phyloP scores from a whole-genome alignment of 148 eudicot species.

The Rhododendron simsii region DNA sequence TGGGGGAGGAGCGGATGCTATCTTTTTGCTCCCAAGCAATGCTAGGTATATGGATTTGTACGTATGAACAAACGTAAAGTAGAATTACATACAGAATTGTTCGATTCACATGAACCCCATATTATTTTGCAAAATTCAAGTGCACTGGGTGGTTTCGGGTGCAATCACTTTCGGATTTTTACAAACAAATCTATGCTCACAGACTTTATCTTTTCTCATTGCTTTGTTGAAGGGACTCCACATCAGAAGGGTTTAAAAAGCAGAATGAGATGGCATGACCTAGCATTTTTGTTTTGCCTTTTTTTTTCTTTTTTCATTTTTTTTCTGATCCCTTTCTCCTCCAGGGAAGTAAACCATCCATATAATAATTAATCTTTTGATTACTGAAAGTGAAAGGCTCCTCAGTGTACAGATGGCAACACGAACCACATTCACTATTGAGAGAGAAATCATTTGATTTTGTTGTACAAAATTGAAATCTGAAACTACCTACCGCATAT shows the following conservation, averaged over 20 bases:
- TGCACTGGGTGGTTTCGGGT: not conserved
- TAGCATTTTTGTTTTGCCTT: not conserved
- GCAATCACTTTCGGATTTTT: not conserved
- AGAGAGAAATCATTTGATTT: not conserved
- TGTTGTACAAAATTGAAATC: not conserved
- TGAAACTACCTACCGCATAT: not conserved
- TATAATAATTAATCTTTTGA: not conserved
- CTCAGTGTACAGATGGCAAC: not conserved
- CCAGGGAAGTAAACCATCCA: slow-evolving; percentile 12
- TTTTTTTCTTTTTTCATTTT: not conserved
- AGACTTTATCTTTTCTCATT: not conserved
- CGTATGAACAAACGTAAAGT: not conserved
- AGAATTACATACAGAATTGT: not conserved
- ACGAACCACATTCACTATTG: not conserved
- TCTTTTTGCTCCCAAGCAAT: not conserved
- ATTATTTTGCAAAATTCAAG: not conserved
- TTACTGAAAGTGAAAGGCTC: slow-evolving; percentile 16
- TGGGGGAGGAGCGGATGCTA: not conserved
- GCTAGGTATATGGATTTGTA: not conserved
- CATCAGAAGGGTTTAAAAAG: not conserved
- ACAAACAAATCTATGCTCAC: not conserved
- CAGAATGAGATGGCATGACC: not conserved
- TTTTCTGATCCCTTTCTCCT: not conserved
- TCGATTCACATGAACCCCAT: not conserved
- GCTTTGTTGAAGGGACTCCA: not conserved